A percentile compares a stretch with the other conserved stretches of the same genome.
Evolutionary conservation across 441 rosid species (phyloP).

Genomic region (Populus trichocarpa): DNA sequence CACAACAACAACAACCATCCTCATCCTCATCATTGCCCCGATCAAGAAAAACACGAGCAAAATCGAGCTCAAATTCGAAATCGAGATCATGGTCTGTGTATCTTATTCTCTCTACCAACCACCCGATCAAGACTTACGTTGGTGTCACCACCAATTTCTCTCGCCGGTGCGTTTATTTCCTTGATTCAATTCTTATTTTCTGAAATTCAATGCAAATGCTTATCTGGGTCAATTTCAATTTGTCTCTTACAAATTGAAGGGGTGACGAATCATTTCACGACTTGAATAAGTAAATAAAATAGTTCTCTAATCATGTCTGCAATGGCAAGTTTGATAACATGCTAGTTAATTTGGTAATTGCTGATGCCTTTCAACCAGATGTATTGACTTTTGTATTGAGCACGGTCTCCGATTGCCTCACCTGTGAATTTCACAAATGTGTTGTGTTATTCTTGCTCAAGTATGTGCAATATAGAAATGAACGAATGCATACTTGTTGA

Average conservation of each 20-base stretch:
- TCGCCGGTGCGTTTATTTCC: constrained; percentile 47
- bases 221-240: constrained; percentile 16
- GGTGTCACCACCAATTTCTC: constrained; percentile 69
- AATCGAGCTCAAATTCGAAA: constrained; percentile 15
- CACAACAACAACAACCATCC: constrained; percentile 3
- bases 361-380: background rate
- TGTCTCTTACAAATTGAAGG: background rate
- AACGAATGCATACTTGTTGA: background rate
- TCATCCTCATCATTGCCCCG: background rate
- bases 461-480: background rate
- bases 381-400: background rate
- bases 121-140: constrained; percentile 76
- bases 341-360: background rate
- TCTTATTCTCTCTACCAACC: constrained; percentile 67
- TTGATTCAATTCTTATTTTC: background rate
- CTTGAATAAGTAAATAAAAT: background rate
- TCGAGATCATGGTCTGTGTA: constrained; percentile 61
- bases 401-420: background rate
- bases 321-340: background rate
- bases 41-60: constrained; percentile 9
- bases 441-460: background rate
- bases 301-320: background rate
- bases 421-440: background rate
- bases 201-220: background rate
- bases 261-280: background rate